A percentile compares a stretch with the other conserved stretches of the same genome.
These are phyloP conservation scores for Cyberlindnera xylosilytica DNA, from an alignment of 805 yeast species.

Conservation along the genomic window DNA sequence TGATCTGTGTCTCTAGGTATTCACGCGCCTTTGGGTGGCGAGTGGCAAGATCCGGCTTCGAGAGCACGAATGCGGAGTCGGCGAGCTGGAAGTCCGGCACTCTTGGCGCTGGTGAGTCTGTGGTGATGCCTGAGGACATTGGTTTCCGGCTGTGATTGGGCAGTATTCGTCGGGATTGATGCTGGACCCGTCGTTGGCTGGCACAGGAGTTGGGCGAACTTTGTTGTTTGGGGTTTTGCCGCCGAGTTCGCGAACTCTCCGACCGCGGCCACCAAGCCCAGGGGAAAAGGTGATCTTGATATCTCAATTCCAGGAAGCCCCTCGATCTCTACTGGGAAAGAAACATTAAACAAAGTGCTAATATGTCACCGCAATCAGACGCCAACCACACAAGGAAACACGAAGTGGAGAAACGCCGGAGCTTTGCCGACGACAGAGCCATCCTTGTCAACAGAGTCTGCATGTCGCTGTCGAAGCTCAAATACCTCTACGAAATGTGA, in stretches of 20 bases:
- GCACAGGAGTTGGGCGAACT: not conserved
- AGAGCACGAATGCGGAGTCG: constrained; percentile 70
- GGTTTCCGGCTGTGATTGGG: no score
- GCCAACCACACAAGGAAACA: not conserved
- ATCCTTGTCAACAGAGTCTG: constrained; percentile 2
- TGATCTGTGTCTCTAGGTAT: constrained; percentile 52
- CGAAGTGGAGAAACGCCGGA: not conserved
- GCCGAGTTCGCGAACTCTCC: not conserved
- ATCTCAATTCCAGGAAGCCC: no score
- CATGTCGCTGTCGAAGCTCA: constrained; percentile 11
- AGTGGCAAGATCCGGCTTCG: constrained; percentile 34
- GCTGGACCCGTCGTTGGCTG: no score
- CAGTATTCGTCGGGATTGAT: no score
- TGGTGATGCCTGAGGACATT: not conserved
- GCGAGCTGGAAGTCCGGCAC: constrained; percentile 83
- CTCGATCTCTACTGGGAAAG: no score
- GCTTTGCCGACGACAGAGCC: not conserved
- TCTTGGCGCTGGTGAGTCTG: constrained; percentile 28
- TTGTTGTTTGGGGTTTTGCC: not conserved
- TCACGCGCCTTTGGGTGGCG: constrained; percentile 42
- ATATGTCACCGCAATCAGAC: not conserved
- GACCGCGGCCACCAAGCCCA: no score
- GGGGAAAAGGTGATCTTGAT: no score
- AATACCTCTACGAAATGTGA: constrained; percentile 16
- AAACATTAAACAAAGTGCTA: no score